Evolutionary conservation across 306 rosid genomes (phyloP).

Genomic region (Castanopsis chinensis): DNA sequence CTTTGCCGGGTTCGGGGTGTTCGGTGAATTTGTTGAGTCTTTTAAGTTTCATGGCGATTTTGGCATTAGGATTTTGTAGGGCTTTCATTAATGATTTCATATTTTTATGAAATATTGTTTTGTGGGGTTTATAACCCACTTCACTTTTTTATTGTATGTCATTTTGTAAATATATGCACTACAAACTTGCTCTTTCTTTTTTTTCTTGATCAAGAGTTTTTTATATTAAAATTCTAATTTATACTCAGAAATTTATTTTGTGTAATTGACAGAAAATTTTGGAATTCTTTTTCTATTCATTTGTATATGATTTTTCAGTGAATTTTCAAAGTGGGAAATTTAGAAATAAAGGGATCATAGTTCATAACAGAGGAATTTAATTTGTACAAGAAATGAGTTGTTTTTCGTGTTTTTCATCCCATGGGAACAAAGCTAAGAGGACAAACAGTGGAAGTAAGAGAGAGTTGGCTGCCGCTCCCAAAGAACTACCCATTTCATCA

Average conservation of each 20-base stretch:
- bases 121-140: conserved; percentile 8
- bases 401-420: conserved; percentile 72
- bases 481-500: conserved; percentile 21
- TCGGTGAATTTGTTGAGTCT: conserved; percentile 18
- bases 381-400: conserved; percentile 60
- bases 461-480: conserved; percentile 14
- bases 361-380: not conserved
- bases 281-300: not conserved
- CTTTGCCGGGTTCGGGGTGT: not conserved
- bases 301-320: not conserved
- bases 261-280: not conserved
- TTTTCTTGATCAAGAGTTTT: not conserved
- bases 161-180: conserved; percentile 1
- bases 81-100: conserved; percentile 14
- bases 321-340: conserved; percentile 9
- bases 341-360: not conserved
- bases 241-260: not conserved
- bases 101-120: conserved; percentile 4
- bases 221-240: not conserved
- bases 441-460: conserved; percentile 26
- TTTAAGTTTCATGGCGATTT: not conserved
- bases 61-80: conserved; percentile 21
- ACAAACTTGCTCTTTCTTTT: not conserved
- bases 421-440: conserved; percentile 49
- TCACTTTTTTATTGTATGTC: not conserved